phyloP scores from a whole-genome alignment of 208 protist genomes.

The Wallacemonas sp. region DNA sequence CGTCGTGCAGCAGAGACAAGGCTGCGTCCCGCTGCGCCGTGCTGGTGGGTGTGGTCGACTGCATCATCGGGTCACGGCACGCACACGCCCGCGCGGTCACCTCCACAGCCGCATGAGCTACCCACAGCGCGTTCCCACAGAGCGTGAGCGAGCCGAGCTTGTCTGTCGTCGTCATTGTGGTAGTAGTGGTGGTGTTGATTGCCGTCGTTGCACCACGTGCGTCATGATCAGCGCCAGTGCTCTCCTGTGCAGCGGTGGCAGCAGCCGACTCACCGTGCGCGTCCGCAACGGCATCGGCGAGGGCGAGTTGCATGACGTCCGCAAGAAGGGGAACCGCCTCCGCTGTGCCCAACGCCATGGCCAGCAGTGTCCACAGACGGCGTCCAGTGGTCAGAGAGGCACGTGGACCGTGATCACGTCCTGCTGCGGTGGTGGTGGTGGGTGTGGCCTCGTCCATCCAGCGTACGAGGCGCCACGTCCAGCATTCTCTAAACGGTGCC shows the following conservation, averaged over 20 bases:
- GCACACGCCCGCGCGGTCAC: too few species aligned
- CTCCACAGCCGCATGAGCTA: too few species aligned
- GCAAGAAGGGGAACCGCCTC: background rate
- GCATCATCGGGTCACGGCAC: too few species aligned
- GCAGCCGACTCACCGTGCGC: background rate
- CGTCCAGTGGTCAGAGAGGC: too few species aligned
- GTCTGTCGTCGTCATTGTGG: too few species aligned
- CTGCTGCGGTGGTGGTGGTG: background rate
- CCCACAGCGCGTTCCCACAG: too few species aligned
- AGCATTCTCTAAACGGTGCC: background rate
- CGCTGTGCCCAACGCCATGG: background rate
- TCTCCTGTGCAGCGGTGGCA: background rate
- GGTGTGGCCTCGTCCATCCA: background rate
- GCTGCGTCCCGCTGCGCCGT: background rate
- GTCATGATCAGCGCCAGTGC: background rate
- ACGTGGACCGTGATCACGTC: background rate
- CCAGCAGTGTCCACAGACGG: background rate
- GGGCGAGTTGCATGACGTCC: background rate
- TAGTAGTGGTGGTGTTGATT: too few species aligned
- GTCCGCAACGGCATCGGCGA: slow-evolving; percentile 6
- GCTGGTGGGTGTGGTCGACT: too few species aligned
- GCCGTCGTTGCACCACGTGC: background rate
- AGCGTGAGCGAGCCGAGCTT: too few species aligned
- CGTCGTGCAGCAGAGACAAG: background rate
- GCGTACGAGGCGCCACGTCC: slow-evolving; percentile 5